These are phyloP conservation scores for Corchorus capsularis DNA, from an alignment of 345 rosid species.

Conservation along the genomic window DNA sequence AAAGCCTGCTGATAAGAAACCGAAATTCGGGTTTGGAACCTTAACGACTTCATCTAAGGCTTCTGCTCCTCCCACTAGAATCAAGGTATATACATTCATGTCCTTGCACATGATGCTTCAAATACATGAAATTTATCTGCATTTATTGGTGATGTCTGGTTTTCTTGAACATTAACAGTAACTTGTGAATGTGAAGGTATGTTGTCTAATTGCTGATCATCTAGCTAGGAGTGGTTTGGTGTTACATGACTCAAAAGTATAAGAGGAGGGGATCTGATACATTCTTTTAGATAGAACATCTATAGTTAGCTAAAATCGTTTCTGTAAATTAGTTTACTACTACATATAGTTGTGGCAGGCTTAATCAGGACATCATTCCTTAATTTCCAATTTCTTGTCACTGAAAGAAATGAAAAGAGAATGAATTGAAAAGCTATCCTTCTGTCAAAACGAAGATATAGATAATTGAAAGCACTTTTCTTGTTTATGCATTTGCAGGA, in stretches of 20 bases:
- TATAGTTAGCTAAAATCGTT: no score
- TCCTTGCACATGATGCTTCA: not conserved
- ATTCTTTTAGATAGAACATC: not conserved
- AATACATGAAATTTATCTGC: not conserved
- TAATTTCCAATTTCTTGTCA: no score
- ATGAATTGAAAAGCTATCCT: no score
- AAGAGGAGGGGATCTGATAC: not conserved
- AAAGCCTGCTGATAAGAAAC: conserved; percentile 65
- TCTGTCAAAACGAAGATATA: no score
- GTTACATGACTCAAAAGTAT: not conserved
- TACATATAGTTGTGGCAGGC: no score
- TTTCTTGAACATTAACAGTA: not conserved
- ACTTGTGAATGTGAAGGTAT: not conserved
- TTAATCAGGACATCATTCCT: no score
- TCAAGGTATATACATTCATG: conserved; percentile 57
- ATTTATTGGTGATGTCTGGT: not conserved
- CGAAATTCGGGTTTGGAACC: conserved; percentile 55
- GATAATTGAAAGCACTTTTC: no score
- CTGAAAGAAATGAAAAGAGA: no score
- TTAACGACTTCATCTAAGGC: conserved; percentile 42
- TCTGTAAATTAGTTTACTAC: no score
- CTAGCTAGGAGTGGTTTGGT: not conserved
- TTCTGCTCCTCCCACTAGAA: conserved; percentile 38
- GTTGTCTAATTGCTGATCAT: not conserved
- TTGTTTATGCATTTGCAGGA: not conserved